Base-by-base conservation (phyloP, 371 early-diverging fungal genomes). In the Mortierella sp. region DNA sequence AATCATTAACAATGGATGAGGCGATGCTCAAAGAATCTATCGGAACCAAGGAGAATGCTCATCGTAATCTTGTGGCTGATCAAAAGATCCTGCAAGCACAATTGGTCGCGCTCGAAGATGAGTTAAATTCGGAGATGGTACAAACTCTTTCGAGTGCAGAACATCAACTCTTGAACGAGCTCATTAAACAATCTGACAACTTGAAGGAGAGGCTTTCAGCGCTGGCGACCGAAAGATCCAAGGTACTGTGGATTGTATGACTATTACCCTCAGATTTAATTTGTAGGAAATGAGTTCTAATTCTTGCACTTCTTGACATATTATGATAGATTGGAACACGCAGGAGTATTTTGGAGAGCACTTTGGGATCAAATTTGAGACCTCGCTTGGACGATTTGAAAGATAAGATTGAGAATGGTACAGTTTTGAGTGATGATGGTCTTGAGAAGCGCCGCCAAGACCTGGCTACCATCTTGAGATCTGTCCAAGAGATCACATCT, bases 311-410 rank as follows among this genome's bases (percentile, higher is more conserved):
- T 36, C 16, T n/a, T 36, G 36, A 36, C 7, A 4, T 36, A 1
- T 3, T 8, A 15, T 45, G 21, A 19, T 76, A 92, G 93, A 72
- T 93, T 40, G 94, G 91, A 63, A 82, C 85, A 3, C 89, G 90
- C 24, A 93, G 93, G 45, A 91, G 88, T 58, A 84, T 89, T 9
- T 65, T 96, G n/a, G 90, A 93, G 57, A 92, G 92, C 70, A 92
- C 91, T 64, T 79, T 97, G 64, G 83, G 89, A 5, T 84, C 88
- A 8, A 92, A 92, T 69, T 73, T 93, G 58, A 77, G 86, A 53
- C 91, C 91, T n/a, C 86, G 87, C 60, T 80, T 87, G 32, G 87
- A 91, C 22, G 92, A 90, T 40, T 63, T 93, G 22, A 45, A 82
- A 10, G 86, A 84, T 38, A 87, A 90, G 63, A 84, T 92, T 57